These are phyloP conservation scores for Cordyceps pruinosa DNA, from an alignment of 2,329 filamentous ascomycete genomes.

Conservation along the genomic window DNA sequence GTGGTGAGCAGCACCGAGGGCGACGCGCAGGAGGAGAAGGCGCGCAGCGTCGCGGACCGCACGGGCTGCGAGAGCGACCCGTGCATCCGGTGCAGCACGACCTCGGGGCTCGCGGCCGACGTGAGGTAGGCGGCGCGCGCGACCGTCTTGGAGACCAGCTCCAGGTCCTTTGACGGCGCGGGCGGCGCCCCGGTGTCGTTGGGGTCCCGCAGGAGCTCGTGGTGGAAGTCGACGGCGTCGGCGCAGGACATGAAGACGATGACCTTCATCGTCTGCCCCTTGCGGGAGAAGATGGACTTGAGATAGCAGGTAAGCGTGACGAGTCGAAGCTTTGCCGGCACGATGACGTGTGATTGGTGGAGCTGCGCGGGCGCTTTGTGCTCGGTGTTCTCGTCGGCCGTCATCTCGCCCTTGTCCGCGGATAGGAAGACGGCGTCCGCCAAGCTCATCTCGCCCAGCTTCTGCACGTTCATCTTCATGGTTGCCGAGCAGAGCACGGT, in stretches of 20 bases:
- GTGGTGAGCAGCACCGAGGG: slow-evolving; percentile 86
- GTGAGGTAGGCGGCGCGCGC: slow-evolving; percentile 65
- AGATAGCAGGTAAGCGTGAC: slow-evolving; percentile 81
- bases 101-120: slow-evolving; percentile 61
- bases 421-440: slow-evolving; percentile 87
- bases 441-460: slow-evolving; percentile 87
- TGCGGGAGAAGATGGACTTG: slow-evolving; percentile 79
- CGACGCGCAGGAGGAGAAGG: slow-evolving; percentile 67
- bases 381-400: slow-evolving; percentile 43
- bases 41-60: slow-evolving; percentile 75
- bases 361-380: slow-evolving; percentile 78
- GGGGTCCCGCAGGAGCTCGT: slow-evolving; percentile 61
- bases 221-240: slow-evolving; percentile 95
- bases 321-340: slow-evolving; percentile 82
- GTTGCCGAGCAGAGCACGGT: slow-evolving; percentile 94
- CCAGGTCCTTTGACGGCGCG: slow-evolving; percentile 25
- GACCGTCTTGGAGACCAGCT: slow-evolving; percentile 51
- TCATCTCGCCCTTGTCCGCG: slow-evolving; percentile 48
- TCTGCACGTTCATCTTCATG: slow-evolving; percentile 95
- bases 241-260: slow-evolving; percentile 97
- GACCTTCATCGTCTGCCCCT: slow-evolving; percentile 89
- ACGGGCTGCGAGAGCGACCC: slow-evolving; percentile 84
- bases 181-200: slow-evolving; percentile 23
- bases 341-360: slow-evolving; percentile 83
- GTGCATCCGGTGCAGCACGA: slow-evolving; percentile 82